These are phyloP conservation scores for Hymenoscyphus fraxineus DNA, from an alignment of 2,329 filamentous ascomycete species.

Conservation along the genomic window DNA sequence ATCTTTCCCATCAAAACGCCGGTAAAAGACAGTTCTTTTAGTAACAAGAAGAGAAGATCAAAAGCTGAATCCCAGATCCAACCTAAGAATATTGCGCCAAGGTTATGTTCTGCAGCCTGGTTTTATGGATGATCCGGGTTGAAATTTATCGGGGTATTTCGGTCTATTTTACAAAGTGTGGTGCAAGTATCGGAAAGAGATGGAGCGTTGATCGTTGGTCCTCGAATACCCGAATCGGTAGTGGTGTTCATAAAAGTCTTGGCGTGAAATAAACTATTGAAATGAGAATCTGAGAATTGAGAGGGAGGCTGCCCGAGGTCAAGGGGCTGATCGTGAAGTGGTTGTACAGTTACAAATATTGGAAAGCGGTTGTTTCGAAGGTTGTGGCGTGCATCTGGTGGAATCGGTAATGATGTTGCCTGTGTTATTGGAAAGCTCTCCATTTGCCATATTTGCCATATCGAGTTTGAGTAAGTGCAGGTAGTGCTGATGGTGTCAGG, in stretches of 20 bases:
- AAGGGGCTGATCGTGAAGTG: neutral
- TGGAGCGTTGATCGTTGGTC: neutral
- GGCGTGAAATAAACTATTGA: neutral
- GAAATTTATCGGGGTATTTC: neutral
- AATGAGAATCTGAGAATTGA: neutral
- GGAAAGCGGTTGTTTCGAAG: neutral
- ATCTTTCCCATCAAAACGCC: neutral
- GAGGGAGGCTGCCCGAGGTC: neutral
- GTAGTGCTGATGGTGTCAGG: neutral
- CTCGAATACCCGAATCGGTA: neutral
- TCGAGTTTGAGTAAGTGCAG: neutral
- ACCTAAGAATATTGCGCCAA: neutral
- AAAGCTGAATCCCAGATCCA: slow-evolving; percentile 2
- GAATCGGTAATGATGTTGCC: neutral
- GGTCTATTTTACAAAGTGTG: slow-evolving; percentile 1
- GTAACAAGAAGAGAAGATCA: neutral
- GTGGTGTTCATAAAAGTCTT: neutral
- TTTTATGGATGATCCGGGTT: neutral
- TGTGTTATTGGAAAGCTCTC: neutral
- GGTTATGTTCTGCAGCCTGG: neutral
- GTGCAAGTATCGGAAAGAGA: neutral
- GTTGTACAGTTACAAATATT: neutral
- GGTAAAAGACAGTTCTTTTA: neutral
- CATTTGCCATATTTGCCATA: neutral
- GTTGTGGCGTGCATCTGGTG: neutral